Percentiles rank a stretch among this genome's conserved stretches.
phyloP scores from a whole-genome alignment of 139 green algal species.

The Chlorella sorokiniana region DNA sequence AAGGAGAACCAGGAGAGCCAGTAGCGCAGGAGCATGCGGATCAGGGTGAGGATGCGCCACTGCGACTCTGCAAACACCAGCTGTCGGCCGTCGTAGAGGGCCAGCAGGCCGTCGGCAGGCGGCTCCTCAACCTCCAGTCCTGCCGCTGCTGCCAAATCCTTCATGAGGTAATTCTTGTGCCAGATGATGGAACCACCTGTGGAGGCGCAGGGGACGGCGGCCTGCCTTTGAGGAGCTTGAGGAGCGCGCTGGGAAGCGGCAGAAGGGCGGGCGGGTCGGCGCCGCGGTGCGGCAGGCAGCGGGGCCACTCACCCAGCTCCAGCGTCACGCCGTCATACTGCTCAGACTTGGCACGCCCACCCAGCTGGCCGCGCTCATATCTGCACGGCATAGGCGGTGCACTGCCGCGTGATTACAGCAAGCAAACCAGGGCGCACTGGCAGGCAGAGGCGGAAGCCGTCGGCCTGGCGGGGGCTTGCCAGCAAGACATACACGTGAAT shows the following conservation, averaged over 20 bases:
- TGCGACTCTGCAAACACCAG: constrained; percentile 31
- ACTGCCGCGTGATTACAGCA: background rate
- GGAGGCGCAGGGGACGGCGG: background rate
- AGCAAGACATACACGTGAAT: constrained; percentile 39
- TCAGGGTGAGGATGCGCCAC: constrained; percentile 33
- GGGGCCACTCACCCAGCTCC: constrained; percentile 14
- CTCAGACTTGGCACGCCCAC: background rate
- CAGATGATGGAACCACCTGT: background rate
- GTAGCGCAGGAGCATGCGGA: constrained; percentile 34
- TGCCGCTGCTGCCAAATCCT: background rate
- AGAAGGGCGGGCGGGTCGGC: too few relatives aligned
- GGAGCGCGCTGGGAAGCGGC: background rate
- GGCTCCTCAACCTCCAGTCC: constrained; percentile 1
- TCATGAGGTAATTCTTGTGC: constrained; percentile 7
- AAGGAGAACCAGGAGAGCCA: constrained; percentile 14
- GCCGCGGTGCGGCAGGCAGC: background rate
- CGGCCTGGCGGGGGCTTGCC: background rate
- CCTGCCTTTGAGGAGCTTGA: background rate
- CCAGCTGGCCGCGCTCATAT: constrained; percentile 4
- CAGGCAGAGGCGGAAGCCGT: background rate
- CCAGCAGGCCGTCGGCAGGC: background rate
- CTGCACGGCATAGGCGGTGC: background rate
- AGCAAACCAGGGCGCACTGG: background rate
- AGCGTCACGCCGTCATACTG: background rate
- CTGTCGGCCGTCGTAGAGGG: constrained; percentile 26